Evolutionary conservation across 768 basidiomycete genomes (phyloP), one percentile per base, ranked within the genome.

Genomic region (Lentinula edodes): DNA sequence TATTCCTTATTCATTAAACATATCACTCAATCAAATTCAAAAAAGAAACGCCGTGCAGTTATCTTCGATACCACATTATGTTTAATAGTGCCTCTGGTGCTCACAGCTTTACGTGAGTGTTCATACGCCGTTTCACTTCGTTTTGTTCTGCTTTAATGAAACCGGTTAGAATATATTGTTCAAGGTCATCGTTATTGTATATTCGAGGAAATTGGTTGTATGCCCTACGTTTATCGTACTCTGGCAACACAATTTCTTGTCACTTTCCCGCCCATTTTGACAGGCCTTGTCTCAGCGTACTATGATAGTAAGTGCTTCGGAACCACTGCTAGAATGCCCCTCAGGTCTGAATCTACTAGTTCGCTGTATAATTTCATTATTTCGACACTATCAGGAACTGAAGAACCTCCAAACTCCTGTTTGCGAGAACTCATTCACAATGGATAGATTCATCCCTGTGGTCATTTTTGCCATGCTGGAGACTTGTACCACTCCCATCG

Each of bases 381-480:
- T 5, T 10, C 58, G 18, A 16, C 52, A 13, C 28, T n/a, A 38
- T 20, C 38, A n/a, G 9, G 38, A 54, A 20, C 53, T 13, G 28
- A 48, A 18, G n/a, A 39, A 43, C 15, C 34, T 16, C 32, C 6
- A 9, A 34, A 12, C 12, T 10, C 18, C 15, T 16, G 12, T 7
- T 18, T 23, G 9, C 12, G 7, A 36, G 13, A 12, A n/a, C 32
- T 48, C 48, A 50, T 50, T 85, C 23, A 80, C 66, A 64, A 56
- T 65, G 55, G 66, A 68, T 58, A 76, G 77, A 28, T 83, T 81
- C 65, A 64, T 80, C 63, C 79, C 82, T 16, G 74, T 85, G 28
- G 80, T 84, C 78, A 69, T 73, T 32, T 72, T 85, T 28, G 79
- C 80, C 12, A 63, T 68, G 32, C 63, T 74, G 18, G 78, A 83